Percentiles rank a stretch among this genome's conserved stretches.
phyloP scores from a whole-genome alignment of 768 basidiomycete genomes.

The Myochromella boudieri region DNA sequence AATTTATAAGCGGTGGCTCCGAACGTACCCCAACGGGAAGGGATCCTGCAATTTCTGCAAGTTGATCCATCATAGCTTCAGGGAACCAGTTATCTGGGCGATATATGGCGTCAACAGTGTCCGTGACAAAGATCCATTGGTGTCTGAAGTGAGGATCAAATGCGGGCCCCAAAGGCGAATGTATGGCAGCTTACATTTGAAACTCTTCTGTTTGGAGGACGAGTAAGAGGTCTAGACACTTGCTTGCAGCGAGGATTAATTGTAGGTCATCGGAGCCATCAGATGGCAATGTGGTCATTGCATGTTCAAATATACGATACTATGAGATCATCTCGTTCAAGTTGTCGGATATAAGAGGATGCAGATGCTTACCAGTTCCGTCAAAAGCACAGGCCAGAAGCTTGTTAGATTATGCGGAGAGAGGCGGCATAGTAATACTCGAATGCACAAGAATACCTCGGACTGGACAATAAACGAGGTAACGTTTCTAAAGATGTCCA shows the following conservation, averaged over 20 bases:
- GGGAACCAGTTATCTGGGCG: constrained; percentile 82
- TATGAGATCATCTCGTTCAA: constrained; percentile 25
- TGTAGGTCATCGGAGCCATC: constrained; percentile 87
- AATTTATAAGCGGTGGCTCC: not conserved
- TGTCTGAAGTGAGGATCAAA: constrained; percentile 48
- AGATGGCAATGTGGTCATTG: constrained; percentile 64
- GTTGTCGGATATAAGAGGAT: not conserved
- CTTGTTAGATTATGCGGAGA: constrained; percentile 90
- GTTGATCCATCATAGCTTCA: constrained; percentile 86
- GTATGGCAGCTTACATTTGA: constrained; percentile 74
- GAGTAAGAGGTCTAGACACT: constrained; percentile 91
- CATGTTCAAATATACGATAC: constrained; percentile 90
- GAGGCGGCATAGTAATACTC: constrained; percentile 87
- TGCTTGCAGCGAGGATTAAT: constrained; percentile 85
- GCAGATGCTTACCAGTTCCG: constrained; percentile 71
- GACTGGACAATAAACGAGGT: constrained; percentile 84
- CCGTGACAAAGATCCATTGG: constrained; percentile 98
- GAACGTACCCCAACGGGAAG: constrained; percentile 49
- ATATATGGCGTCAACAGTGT: constrained; percentile 94
- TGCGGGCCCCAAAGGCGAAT: not conserved
- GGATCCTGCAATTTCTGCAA: constrained; percentile 79
- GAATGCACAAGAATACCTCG: constrained; percentile 92
- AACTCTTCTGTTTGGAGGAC: constrained; percentile 96
- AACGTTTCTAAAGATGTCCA: constrained; percentile 83
- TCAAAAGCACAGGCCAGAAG: constrained; percentile 95